Evolutionary conservation across 2,329 filamentous ascomycete genomes (phyloP), one percentile per base, ranked within the genome.

Genomic region (Hymenoscyphus infarciens): DNA sequence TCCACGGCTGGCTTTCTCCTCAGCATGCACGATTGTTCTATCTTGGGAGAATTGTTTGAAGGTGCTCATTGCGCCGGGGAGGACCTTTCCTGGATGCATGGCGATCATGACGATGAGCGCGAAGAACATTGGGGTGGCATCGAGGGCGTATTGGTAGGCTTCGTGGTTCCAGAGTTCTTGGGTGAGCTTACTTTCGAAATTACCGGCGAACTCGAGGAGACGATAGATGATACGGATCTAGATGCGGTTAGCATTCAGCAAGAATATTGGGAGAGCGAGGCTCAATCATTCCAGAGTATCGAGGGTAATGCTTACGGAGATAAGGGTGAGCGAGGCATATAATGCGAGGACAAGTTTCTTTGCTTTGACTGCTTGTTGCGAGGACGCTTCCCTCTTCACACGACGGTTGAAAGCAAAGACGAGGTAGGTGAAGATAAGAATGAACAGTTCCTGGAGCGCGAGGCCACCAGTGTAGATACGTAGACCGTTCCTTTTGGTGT

Each of bases 151-250:
- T 29, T 80, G 77, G 70, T 83, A 87, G 3, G 70, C 77, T 67
- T 86, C 83, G 64, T 83, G 76, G 52, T 73, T 77, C 0, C 81
- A 78, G 22, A 83, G 68, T 81, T 83, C 39, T 81, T 82, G n/a
- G 73, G 66, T 5, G 70, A 61, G 67, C 42, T 66, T 61, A 15
- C 60, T 62, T 3, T 53, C 39, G 22, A 80, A 69, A 11, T 81
- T 82, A 3, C 76, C 74, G 0, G 77, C 76, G 68, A 82, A 88
- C 71, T 88, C 84, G 59, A 78, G 73, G 1, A 89, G 76, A 33
- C 85, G 83, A 73, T 82, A 89, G 66, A 86, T 80, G 70, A 88
- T 87, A 38, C 85, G 82, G 31, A 80, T 66, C 62, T 63, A 39
- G 13, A 15, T 6, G 5, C 39, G 3, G n/a, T 45, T 45, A 45